Conservation (phyloP, 2,329 filamentous ascomycete genomes). For the Akanthomyces dipterigenus region DNA sequence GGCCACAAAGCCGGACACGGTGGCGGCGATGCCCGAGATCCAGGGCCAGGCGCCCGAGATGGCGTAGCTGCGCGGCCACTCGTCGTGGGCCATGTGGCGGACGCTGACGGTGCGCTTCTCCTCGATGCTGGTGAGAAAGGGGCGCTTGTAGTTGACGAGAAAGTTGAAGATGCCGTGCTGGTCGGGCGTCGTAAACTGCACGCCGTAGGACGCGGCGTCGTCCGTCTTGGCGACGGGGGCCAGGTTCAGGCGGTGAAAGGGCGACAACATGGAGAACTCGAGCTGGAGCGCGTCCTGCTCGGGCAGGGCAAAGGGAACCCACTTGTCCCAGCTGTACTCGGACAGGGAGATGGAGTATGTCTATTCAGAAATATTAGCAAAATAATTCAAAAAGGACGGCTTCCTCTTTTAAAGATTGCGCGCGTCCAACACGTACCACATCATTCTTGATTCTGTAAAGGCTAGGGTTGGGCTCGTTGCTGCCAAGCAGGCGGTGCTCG, state of each 20-base stretch:
- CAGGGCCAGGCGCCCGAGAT: conserved; percentile 93
- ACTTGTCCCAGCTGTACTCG: conserved; percentile 71
- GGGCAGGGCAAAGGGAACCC: conserved; percentile 65
- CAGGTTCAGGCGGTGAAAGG: conserved; percentile 85
- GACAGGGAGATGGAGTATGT: conserved; percentile 83
- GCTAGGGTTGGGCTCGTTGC: conserved; percentile 64
- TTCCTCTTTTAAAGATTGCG: neutral
- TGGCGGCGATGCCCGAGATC: conserved; percentile 81
- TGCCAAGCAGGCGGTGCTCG: conserved; percentile 61
- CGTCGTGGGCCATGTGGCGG: conserved; percentile 93
- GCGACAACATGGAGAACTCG: conserved; percentile 97
- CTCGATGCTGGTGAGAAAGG: conserved; percentile 81
- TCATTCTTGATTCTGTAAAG: conserved; percentile 97
- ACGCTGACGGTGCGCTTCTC: conserved; percentile 95
- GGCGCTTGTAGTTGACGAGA: conserved; percentile 92
- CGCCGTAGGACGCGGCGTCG: conserved; percentile 66
- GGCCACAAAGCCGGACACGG: conserved; percentile 73
- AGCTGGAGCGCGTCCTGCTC: conserved; percentile 73
- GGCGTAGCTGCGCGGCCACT: conserved; percentile 84
- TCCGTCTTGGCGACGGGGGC: conserved; percentile 47
- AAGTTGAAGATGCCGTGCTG: conserved; percentile 99
- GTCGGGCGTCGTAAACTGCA: conserved; percentile 77
- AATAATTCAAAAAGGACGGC: neutral
- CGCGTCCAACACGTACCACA: conserved; percentile 62
- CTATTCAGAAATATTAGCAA: conserved; percentile 35